Evolutionary conservation across 768 basidiomycete genomes (phyloP).

Genomic region (Vishniacozyma victoriae): DNA sequence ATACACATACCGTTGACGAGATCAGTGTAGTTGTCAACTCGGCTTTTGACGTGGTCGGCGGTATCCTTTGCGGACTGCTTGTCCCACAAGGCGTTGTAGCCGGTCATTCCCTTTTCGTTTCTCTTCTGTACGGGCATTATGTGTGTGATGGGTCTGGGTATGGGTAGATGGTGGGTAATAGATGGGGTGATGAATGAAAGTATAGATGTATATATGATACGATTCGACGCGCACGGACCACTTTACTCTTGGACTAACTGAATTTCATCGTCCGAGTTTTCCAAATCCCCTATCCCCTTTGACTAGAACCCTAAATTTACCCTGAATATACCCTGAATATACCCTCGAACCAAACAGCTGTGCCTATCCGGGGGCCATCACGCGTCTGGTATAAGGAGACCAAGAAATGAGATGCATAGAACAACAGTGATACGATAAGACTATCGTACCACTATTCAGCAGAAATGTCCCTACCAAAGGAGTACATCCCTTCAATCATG

Average conservation of each 20-base stretch:
- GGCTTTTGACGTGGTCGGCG: conserved; percentile 60
- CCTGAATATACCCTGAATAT: no score
- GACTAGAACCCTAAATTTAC: no score
- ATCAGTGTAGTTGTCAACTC: conserved; percentile 77
- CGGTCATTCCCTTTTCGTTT: conserved; percentile 20
- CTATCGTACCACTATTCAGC: conserved; percentile 17
- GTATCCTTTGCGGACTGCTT: conserved; percentile 68
- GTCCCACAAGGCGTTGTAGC: conserved; percentile 86
- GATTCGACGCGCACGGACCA: no score
- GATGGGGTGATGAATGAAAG: not conserved
- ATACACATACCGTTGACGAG: conserved; percentile 75
- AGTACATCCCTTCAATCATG: conserved; percentile 40
- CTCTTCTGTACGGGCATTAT: conserved; percentile 20
- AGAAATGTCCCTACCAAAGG: conserved; percentile 35
- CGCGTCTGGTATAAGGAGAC: not conserved
- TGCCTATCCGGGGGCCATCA: not conserved
- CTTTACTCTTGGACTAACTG: no score
- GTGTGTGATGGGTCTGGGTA: not conserved
- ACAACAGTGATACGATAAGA: no score
- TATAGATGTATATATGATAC: not conserved
- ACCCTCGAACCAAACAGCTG: no score
- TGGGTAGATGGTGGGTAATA: not conserved
- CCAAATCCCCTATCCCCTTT: no score
- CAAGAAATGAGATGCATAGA: no score
- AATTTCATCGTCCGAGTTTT: no score